Evolutionary conservation across 345 rosid species (phyloP), one percentile per base, ranked within the genome.

Genomic region (Aethionema arabicum): DNA sequence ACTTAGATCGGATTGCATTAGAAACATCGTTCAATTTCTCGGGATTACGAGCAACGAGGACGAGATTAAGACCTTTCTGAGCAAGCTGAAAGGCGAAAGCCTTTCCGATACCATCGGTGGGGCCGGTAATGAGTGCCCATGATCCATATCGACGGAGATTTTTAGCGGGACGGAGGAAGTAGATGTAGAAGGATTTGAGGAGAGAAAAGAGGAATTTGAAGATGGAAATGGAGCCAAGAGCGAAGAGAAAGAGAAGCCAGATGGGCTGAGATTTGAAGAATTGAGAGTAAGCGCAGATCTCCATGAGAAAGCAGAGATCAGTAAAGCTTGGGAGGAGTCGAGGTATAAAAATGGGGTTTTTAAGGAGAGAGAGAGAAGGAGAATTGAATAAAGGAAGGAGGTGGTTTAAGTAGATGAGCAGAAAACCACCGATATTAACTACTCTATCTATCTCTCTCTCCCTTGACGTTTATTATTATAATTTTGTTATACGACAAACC

Each of bases 31-130:
- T 79, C 32, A 93, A 79, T 65, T 87, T 90, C 0, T 77, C 83
- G 0, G 83, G 83, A 63, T 79, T 93, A 38, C 97, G 82, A 16
- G 84, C 97, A 4, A 93, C 99, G 65, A 93, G 68, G 5, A 93
- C 81, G 55, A 93, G 82, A 74, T 93, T 83, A 14, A 93, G 77
- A 6, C 96, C 96, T 52, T 83, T 83, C 52, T 76, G 67, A 47
- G 95, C 96, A 32, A 93, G 45, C 45, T 90, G 85, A 54, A 90
- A 83, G 48, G 99, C 88, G 65, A 93, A 93, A 45, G 82, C 89
- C 45, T 87, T 90, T 3, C 99, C 96, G 39, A 93, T 93, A 10
- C 99, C 97, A 21, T 90, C 99, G 8, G 97, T 93, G 49, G 95
- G 85, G 27, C 97, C 96, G 32, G 97, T 90, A 30, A 93, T 77